Evolutionary conservation across 257 asterid species (phyloP).

Genomic region (Paulownia fortunei): DNA sequence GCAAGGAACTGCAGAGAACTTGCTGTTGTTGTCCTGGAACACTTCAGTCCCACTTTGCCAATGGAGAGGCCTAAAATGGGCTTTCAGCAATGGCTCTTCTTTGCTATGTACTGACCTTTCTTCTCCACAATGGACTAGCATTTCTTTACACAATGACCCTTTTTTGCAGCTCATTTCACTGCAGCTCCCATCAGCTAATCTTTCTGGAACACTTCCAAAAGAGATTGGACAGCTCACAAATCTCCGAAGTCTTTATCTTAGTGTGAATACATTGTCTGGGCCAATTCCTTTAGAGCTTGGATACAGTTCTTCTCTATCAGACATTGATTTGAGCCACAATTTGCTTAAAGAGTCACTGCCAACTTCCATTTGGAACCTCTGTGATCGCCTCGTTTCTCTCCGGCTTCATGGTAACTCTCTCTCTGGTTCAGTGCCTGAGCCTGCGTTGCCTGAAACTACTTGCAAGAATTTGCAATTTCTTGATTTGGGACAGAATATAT

Average conservation of each 20-base stretch:
- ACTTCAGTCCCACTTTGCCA: conserved; percentile 81
- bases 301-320: conserved; percentile 73
- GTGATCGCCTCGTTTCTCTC: conserved; percentile 74
- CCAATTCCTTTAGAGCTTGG: conserved; percentile 91
- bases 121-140: conserved; percentile 77
- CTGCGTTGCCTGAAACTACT: conserved; percentile 76
- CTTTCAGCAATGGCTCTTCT: conserved; percentile 57
- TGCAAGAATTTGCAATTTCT: conserved; percentile 72
- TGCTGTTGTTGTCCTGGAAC: conserved; percentile 84
- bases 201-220: conserved; percentile 81
- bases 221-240: conserved; percentile 79
- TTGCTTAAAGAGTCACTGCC: conserved; percentile 74
- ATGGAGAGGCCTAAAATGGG: conserved; percentile 96
- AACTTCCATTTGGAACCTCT: conserved; percentile 89
- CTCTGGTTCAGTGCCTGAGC: conserved; percentile 78
- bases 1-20: conserved; percentile 69
- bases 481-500: conserved; percentile 79
- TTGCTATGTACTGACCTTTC: conserved; percentile 66
- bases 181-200: conserved; percentile 91
- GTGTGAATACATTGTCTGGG: conserved; percentile 75
- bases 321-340: conserved; percentile 81
- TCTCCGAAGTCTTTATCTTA: conserved; percentile 73
- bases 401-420: conserved; percentile 76
- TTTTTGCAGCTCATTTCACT: conserved; percentile 71
- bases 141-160: conserved; percentile 55